A percentile compares a stretch with the other conserved stretches of the same genome.
These are phyloP conservation scores for Silybum marianum DNA, from an alignment of 129 eudicot genomes.

Conservation along the genomic window DNA sequence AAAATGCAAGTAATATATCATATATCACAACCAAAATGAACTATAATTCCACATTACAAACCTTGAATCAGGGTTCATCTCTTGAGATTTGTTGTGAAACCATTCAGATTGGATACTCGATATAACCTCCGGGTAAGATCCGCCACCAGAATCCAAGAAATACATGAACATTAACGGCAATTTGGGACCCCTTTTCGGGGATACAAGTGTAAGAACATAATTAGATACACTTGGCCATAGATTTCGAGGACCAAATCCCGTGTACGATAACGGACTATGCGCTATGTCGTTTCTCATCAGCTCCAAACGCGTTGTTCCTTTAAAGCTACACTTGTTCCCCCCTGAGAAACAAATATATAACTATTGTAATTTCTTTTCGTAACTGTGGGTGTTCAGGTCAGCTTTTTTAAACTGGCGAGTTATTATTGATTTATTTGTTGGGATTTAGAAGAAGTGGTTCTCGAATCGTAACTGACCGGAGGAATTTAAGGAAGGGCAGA, in stretches of 20 bases:
- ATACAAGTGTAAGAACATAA: constrained; percentile 63
- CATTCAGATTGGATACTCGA: constrained; percentile 78
- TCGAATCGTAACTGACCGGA: constrained; percentile 31
- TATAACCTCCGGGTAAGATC: constrained; percentile 89
- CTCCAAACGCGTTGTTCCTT: constrained; percentile 80
- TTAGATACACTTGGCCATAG: constrained; percentile 96
- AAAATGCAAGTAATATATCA: not conserved
- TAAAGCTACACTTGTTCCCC: constrained; percentile 63
- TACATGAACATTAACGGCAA: constrained; percentile 59
- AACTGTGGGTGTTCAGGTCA: not conserved
- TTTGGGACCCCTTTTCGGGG: constrained; percentile 41
- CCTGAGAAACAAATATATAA: constrained; percentile 28
- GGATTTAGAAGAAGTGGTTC: not conserved
- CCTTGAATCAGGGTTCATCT: constrained; percentile 85
- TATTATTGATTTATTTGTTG: not conserved
- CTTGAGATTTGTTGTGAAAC: constrained; percentile 61
- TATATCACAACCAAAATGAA: constrained; percentile 1
- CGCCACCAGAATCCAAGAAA: constrained; percentile 96
- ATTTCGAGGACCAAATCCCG: constrained; percentile 61
- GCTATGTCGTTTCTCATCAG: constrained; percentile 64
- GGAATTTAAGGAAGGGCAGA: constrained; percentile 45
- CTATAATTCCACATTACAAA: constrained; percentile 19
- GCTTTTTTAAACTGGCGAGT: not conserved
- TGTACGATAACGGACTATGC: constrained; percentile 47
- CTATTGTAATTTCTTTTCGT: not conserved